These are phyloP conservation scores for Brassica cretica DNA, from an alignment of 345 rosid genomes.

Conservation along the genomic window DNA sequence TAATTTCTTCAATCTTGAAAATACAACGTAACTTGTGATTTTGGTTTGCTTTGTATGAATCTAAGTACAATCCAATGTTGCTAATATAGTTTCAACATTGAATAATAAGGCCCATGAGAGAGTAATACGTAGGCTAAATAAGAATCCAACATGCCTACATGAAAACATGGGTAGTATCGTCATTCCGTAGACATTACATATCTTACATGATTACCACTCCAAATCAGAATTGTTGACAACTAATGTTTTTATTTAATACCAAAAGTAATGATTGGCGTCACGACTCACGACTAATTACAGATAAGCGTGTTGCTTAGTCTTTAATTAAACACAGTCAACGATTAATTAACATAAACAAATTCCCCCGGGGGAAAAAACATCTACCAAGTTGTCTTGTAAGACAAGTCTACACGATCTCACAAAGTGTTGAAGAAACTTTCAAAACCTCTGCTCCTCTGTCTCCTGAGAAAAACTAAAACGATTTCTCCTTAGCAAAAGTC, in stretches of 20 bases:
- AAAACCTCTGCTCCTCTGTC: conserved; percentile 22
- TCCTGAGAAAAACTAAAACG: conserved; percentile 18
- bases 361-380: not conserved
- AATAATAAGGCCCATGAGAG: not conserved
- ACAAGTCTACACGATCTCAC: conserved; percentile 41
- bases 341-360: conserved; percentile 17
- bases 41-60: not conserved
- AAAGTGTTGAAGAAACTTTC: conserved; percentile 28
- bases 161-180: not conserved
- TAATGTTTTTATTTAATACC: conserved; percentile 21
- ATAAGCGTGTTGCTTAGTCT: conserved; percentile 23
- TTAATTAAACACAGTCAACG: conserved; percentile 35
- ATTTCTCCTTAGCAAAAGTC: not conserved
- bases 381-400: conserved; percentile 23
- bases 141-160: not conserved
- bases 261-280: conserved; percentile 26
- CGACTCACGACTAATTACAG: conserved; percentile 26
- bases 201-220: not conserved
- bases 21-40: not conserved
- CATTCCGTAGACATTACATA: not conserved
- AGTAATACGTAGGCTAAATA: not conserved
- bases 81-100: too few relatives aligned
- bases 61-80: too few relatives aligned
- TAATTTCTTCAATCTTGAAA: not conserved
- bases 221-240: conserved; percentile 13